A percentile compares a stretch with the other conserved stretches of the same genome.
Conservation (phyloP, 1,284 basidiomycete genomes). For the Malassezia yamatoensis region DNA sequence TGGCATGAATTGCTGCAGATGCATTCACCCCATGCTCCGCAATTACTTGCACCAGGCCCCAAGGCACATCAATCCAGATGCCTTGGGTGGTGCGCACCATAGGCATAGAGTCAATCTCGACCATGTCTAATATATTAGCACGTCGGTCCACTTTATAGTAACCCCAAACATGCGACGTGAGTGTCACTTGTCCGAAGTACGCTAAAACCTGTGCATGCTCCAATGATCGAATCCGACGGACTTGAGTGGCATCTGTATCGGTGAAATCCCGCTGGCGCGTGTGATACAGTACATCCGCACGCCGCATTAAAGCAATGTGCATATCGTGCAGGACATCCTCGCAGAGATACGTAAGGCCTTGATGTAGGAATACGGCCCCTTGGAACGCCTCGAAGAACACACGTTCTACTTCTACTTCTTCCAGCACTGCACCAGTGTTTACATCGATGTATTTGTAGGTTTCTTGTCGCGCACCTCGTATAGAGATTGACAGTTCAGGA, state of each 20-base stretch:
- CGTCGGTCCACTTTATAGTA: slow-evolving; percentile 45
- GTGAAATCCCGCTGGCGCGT: slow-evolving; percentile 58
- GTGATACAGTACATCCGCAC: slow-evolving; percentile 70
- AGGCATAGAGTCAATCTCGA: slow-evolving; percentile 68
- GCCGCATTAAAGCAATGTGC: slow-evolving; percentile 61
- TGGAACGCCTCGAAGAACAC: slow-evolving; percentile 69
- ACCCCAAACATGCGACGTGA: slow-evolving; percentile 64
- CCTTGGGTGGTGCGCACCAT: slow-evolving; percentile 68
- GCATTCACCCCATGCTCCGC: slow-evolving; percentile 57
- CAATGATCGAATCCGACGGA: slow-evolving; percentile 65
- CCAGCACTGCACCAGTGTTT: slow-evolving; percentile 57
- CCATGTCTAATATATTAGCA: slow-evolving; percentile 62
- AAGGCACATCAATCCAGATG: slow-evolving; percentile 74
- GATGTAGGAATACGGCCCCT: slow-evolving; percentile 51
- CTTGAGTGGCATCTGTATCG: slow-evolving; percentile 67
- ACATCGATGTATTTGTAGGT: slow-evolving; percentile 67
- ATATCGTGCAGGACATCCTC: slow-evolving; percentile 71
- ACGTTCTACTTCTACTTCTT: slow-evolving; percentile 75
- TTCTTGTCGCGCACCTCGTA: slow-evolving; percentile 68
- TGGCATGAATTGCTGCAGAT: slow-evolving; percentile 71
- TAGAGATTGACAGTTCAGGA: slow-evolving; percentile 63
- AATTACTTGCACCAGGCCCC: slow-evolving; percentile 54
- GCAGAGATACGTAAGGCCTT: slow-evolving; percentile 54
- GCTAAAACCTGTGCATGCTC: slow-evolving; percentile 53
- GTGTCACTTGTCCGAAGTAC: slow-evolving; percentile 64